Percentiles rank a stretch among this genome's conserved stretches.
Conservation (phyloP, 2,329 filamentous ascomycete species). For the Colletotrichum endophyticum region DNA sequence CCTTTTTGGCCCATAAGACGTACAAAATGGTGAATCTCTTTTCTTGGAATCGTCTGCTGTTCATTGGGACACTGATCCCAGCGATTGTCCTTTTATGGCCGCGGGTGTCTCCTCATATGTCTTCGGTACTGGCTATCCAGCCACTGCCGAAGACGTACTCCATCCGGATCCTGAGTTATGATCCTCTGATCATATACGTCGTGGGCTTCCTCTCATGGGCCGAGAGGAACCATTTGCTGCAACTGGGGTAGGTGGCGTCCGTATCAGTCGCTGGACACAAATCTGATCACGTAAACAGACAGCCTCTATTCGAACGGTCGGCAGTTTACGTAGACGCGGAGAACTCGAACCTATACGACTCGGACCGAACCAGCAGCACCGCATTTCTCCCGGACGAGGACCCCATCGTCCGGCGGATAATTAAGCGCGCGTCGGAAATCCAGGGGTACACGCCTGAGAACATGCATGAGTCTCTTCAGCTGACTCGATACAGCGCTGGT, state of each 20-base stretch:
- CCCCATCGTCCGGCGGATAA: background rate
- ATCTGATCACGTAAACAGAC: background rate
- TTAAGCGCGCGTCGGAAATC: background rate
- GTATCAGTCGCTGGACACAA: accelerated
- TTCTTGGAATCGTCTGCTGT: background rate
- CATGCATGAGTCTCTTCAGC: background rate
- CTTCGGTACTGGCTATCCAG: background rate
- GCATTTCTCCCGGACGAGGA: background rate
- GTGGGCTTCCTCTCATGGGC: background rate
- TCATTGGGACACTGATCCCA: background rate
- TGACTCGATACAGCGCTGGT: background rate
- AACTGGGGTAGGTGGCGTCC: background rate
- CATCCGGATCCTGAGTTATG: background rate
- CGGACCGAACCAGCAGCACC: background rate
- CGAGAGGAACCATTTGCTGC: background rate
- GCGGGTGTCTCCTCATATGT: background rate
- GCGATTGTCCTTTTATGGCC: background rate
- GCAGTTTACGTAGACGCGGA: background rate
- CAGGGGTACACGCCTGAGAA: background rate
- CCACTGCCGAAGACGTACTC: background rate
- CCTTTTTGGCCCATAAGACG: background rate
- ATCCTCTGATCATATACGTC: background rate
- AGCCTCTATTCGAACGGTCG: background rate
- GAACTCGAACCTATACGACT: background rate
- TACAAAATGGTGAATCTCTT: background rate